Evolutionary conservation across 2,329 filamentous ascomycete genomes (phyloP), one percentile per base, ranked within the genome.

Genomic region (Proliferodiscus dingleyae): DNA sequence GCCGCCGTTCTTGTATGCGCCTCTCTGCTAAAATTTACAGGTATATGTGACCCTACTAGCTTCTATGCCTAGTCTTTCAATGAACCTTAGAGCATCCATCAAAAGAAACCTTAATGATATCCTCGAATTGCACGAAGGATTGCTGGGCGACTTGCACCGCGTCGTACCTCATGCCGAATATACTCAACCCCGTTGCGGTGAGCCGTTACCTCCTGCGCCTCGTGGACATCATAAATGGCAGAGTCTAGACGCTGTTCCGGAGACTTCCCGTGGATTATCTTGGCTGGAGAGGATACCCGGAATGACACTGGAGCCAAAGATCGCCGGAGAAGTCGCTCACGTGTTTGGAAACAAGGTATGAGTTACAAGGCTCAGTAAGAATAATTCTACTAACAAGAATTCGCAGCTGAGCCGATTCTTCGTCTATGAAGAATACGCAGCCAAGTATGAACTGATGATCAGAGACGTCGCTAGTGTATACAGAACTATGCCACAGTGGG

Each of bases 341-440:
- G 66, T 81, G 6, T 85, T 85, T 60, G 70, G 68, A 8, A 75
- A 73, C 56, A 81, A 77, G 69, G 80, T 78, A 66, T 49, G 62
- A 47, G 22, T 9, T 41, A 9, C 16, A 47, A 23, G 29, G 34
- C 38, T 10, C 34, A 8, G 5, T 22, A 22, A 11, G 10, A 13
- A 28, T n/a, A 11, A 15, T 19, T 43, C 11, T 41, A 24, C 24
- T 41, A 16, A 30, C 22, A 22, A 24, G 42, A 19, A 32, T 11
- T 16, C 42, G 11, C 52, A 95, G 87, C 83, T 94, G 69, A 78
- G 80, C 49, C 81, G 82, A 0, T 93, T 97, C 67, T 85, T 87
- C 61, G 74, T 85, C 40, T 98, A 98, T 62, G 87, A 95, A 67
- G 87, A 95, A 57, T 98, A 95, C 63, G 87, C 87, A 28, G 85